These are phyloP conservation scores for Marasmius oreades DNA, from an alignment of 1,284 basidiomycete genomes.

Conservation along the genomic window DNA sequence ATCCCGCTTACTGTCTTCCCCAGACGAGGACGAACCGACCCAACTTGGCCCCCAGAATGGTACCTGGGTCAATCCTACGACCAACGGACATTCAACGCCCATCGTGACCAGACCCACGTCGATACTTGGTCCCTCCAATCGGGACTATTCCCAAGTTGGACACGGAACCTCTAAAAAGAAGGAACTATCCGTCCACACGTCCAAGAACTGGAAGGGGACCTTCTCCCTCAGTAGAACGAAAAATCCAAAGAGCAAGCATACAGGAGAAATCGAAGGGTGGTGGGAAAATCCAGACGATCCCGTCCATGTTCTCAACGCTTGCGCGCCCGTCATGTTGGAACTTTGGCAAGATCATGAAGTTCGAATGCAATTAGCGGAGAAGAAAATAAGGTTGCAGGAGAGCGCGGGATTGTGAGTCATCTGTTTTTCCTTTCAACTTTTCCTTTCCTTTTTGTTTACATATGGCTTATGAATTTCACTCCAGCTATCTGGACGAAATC, in stretches of 20 bases:
- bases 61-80: slow-evolving; percentile 28
- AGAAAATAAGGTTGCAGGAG: slow-evolving; percentile 67
- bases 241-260: slow-evolving; percentile 62
- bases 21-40: slow-evolving; percentile 58
- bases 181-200: slow-evolving; percentile 61
- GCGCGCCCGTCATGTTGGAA: slow-evolving; percentile 59
- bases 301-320: slow-evolving; percentile 63
- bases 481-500: slow-evolving; percentile 76
- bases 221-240: slow-evolving; percentile 57
- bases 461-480: slow-evolving; percentile 15
- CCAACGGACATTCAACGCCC: not conserved
- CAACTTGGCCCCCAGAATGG: slow-evolving; percentile 34
- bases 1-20: slow-evolving; percentile 57
- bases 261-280: slow-evolving; percentile 72
- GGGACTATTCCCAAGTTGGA: slow-evolving; percentile 15
- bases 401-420: slow-evolving; percentile 74
- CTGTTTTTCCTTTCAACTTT: slow-evolving; percentile 8
- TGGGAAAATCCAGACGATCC: slow-evolving; percentile 82
- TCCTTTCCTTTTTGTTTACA: slow-evolving; percentile 7
- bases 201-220: slow-evolving; percentile 70
- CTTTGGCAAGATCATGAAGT: slow-evolving; percentile 71
- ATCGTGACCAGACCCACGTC: not conserved
- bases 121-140: not conserved
- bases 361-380: slow-evolving; percentile 55
- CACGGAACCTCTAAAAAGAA: slow-evolving; percentile 34